These are phyloP conservation scores for Trichoderma hamatum DNA, from an alignment of 2,329 filamentous ascomycete genomes.

Conservation along the genomic window DNA sequence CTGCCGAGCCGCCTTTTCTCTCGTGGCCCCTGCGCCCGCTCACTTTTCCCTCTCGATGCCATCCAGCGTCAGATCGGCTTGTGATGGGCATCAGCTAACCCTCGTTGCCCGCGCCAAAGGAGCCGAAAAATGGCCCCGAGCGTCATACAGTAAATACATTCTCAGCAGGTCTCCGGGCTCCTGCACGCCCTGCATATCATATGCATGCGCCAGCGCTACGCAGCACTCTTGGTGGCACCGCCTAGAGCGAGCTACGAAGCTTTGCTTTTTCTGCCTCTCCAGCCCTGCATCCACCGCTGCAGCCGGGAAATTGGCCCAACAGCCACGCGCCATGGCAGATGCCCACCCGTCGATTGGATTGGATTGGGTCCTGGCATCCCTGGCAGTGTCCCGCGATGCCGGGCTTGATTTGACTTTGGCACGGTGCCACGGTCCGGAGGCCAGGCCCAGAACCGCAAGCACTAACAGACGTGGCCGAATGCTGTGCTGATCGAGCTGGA, in stretches of 20 bases:
- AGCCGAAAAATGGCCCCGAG: neutral
- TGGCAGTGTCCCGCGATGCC: conserved; percentile 24
- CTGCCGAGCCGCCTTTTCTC: conserved; percentile 17
- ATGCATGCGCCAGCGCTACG: neutral
- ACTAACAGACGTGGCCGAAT: conserved; percentile 17
- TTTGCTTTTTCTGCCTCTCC: conserved; percentile 23
- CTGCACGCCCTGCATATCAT: neutral
- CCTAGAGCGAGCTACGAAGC: neutral
- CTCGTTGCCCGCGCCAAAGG: neutral
- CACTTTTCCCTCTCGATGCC: neutral
- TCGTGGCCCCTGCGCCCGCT: conserved; percentile 14
- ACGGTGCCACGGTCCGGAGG: neutral
- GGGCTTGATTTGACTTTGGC: conserved; percentile 26
- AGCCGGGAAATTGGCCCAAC: conserved; percentile 33
- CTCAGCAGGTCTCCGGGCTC: neutral
- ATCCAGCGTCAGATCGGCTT: neutral
- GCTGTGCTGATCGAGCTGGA: conserved; percentile 15
- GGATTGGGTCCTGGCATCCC: conserved; percentile 17
- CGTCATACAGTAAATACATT: neutral
- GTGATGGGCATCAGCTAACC: neutral
- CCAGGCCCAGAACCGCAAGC: conserved; percentile 15
- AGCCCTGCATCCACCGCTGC: conserved; percentile 27
- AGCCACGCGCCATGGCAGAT: conserved; percentile 24
- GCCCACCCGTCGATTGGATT: conserved; percentile 21
- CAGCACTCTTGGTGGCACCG: neutral